These are phyloP conservation scores for Colletotrichum orchidophilum DNA, from an alignment of 2,329 filamentous ascomycete genomes.

Conservation along the genomic window DNA sequence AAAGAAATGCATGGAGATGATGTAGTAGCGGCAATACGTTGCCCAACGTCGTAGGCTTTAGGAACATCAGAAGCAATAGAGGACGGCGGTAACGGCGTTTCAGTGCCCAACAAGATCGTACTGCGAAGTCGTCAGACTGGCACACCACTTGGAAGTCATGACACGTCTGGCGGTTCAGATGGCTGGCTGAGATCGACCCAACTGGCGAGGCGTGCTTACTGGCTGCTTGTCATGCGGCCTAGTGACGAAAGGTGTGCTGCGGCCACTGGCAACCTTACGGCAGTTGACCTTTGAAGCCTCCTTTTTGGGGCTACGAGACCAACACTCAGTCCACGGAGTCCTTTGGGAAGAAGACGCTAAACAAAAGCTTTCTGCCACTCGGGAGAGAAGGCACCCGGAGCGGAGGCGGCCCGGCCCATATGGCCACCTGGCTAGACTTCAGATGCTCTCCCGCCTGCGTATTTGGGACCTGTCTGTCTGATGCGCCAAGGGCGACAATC, in stretches of 20 bases:
- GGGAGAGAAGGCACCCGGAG: neutral
- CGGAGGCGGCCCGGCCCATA: conserved; percentile 18
- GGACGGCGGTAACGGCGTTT: conserved; percentile 55
- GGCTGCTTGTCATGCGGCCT: conserved; percentile 34
- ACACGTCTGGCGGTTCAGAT: conserved; percentile 23
- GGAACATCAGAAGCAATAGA: conserved; percentile 41
- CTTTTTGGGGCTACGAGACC: neutral
- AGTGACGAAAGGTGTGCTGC: conserved; percentile 21
- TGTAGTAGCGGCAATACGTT: conserved; percentile 50
- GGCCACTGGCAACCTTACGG: neutral
- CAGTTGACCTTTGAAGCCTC: neutral
- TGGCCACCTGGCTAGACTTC: neutral
- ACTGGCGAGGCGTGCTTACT: conserved; percentile 33
- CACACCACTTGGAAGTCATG: conserved; percentile 36
- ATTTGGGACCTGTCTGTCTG: neutral
- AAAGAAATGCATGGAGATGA: neutral
- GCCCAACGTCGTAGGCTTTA: conserved; percentile 47
- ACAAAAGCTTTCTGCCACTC: neutral
- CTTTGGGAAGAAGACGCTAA: neutral
- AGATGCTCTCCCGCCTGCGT: neutral
- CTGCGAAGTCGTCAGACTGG: conserved; percentile 47
- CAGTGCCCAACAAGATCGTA: conserved; percentile 58
- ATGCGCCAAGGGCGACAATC: neutral
- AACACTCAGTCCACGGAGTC: too few species aligned
- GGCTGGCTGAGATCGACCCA: conserved; percentile 28